Percentiles rank a stretch among this genome's conserved stretches.
These are phyloP conservation scores for Crithidia mellificae DNA, from an alignment of 208 protist species.

Conservation along the genomic window DNA sequence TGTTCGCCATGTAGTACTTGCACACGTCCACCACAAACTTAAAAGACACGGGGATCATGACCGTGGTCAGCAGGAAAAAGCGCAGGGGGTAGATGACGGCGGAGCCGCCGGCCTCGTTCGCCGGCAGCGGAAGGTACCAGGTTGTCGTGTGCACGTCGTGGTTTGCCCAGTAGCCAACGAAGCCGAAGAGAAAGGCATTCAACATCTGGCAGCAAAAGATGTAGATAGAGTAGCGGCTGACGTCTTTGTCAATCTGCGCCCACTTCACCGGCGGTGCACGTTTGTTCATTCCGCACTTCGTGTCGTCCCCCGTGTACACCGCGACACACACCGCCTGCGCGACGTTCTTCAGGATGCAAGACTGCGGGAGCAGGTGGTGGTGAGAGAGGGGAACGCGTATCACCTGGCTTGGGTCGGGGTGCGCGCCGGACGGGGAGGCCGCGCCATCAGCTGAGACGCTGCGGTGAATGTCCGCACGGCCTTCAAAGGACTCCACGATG, in stretches of 20 bases:
- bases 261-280: slow-evolving; percentile 85
- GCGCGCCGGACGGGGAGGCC: background rate
- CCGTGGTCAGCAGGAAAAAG: slow-evolving; percentile 95
- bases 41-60: slow-evolving; percentile 97
- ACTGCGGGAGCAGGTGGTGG: slow-evolving; percentile 87
- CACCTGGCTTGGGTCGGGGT: background rate
- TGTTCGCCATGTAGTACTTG: slow-evolving; percentile 92
- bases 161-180: slow-evolving; percentile 77
- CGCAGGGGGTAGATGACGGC: slow-evolving; percentile 89
- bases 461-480: slow-evolving; percentile 37
- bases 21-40: slow-evolving; percentile 95
- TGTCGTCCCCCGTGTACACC: slow-evolving; percentile 96
- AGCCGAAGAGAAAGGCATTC: slow-evolving; percentile 76
- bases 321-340: slow-evolving; percentile 78
- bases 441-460: background rate
- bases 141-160: slow-evolving; percentile 29
- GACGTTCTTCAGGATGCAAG: slow-evolving; percentile 87
- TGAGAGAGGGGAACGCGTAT: slow-evolving; percentile 51
- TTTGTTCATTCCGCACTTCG: slow-evolving; percentile 95
- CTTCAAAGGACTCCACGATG: slow-evolving; percentile 91
- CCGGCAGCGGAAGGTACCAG: slow-evolving; percentile 76
- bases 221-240: slow-evolving; percentile 84
- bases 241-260: slow-evolving; percentile 90
- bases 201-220: slow-evolving; percentile 91
- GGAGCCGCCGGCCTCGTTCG: slow-evolving; percentile 30